Evolutionary conservation across 352 stramenopile species (phyloP).

Genomic region (Halophytophthora batemanensis): DNA sequence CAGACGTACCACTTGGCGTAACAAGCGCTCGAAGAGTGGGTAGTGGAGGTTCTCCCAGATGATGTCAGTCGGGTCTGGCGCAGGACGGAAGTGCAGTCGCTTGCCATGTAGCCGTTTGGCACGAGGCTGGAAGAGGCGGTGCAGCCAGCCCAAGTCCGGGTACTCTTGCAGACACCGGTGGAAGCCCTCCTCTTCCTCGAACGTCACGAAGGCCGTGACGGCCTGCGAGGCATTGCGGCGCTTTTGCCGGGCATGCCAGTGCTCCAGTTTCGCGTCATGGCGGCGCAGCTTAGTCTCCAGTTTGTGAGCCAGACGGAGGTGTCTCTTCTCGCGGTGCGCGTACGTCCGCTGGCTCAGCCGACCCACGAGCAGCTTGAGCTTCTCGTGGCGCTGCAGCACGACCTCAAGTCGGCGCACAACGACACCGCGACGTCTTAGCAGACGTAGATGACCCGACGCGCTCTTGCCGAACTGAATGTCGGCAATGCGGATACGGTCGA

Average conservation of each 20-base stretch:
- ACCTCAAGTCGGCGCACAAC: constrained; percentile 66
- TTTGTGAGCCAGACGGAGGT: constrained; percentile 41
- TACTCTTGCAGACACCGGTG: constrained; percentile 79
- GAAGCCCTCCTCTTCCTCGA: constrained; percentile 80
- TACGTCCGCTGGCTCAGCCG: constrained; percentile 41
- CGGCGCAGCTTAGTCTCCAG: constrained; percentile 43
- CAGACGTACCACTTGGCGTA: constrained; percentile 55
- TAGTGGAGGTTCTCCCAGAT: constrained; percentile 85
- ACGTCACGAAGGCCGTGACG: constrained; percentile 81
- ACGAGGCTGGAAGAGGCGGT: constrained; percentile 68
- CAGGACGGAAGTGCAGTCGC: constrained; percentile 62
- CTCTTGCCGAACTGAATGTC: constrained; percentile 82
- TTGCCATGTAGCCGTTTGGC: constrained; percentile 69
- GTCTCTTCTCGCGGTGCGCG: constrained; percentile 32
- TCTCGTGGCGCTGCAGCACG: constrained; percentile 62
- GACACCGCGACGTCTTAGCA: constrained; percentile 56
- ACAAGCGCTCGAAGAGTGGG: constrained; percentile 47
- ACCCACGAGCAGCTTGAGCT: constrained; percentile 51
- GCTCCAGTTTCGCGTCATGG: constrained; percentile 45
- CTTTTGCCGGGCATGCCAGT: constrained; percentile 37
- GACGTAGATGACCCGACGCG: constrained; percentile 47
- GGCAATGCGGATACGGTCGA: constrained; percentile 63
- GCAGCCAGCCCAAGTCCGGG: constrained; percentile 64
- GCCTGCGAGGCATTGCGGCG: constrained; percentile 38
- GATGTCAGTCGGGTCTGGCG: constrained; percentile 79